Base-by-base conservation (phyloP, 2,329 filamentous ascomycete species). In the Aspergillus persii region DNA sequence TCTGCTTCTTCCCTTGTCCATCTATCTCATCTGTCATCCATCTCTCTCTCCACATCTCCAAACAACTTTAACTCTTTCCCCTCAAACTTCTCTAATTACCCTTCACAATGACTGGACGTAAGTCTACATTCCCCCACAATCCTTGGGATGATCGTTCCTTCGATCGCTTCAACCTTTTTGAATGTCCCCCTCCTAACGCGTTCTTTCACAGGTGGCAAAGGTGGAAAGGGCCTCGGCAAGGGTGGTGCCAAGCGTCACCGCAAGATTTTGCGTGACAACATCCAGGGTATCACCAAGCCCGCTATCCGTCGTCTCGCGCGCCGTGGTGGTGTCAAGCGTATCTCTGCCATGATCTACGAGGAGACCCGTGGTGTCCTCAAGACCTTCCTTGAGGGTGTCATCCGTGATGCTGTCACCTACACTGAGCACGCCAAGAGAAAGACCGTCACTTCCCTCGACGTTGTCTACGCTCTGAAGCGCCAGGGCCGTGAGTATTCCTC, bases 291-390 rank as follows among this genome's bases (percentile, higher is more conserved):
- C 78, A 97, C 93, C 77, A 97, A 97, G 90, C 93, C 93, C 74
- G 93, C 93, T 74, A 97, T 97, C 82, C 90, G 93, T 76, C 93
- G 93, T 96, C 92, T 97, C 79, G 93, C 93, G 68, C 93, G 93
- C 83, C 92, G 93, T 95, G 93, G 93, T 81, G 93, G 93, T 93
- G 93, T 97, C 86, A 97, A 97, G 91, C 93, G 93, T 96, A 97
- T 97, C 76, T 96, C 92, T 75, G 93, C 93, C 79, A 96, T 90
- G 89, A 91, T 91, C 83, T 91, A 91, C 83, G 89, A 90, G 78
- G 87, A 92, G 83, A 91, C 89, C 71, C 89, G 89, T 76, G 88
- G 88, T 84, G 89, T 91, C 72, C 84, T 92, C 72, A 91, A 91
- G 86, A 89, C 88, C 78, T 91, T 91, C 87, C 88, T 92, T 70